These are phyloP conservation scores for Pulveroboletus sp. DNA, from an alignment of 768 basidiomycete species.

Conservation along the genomic window DNA sequence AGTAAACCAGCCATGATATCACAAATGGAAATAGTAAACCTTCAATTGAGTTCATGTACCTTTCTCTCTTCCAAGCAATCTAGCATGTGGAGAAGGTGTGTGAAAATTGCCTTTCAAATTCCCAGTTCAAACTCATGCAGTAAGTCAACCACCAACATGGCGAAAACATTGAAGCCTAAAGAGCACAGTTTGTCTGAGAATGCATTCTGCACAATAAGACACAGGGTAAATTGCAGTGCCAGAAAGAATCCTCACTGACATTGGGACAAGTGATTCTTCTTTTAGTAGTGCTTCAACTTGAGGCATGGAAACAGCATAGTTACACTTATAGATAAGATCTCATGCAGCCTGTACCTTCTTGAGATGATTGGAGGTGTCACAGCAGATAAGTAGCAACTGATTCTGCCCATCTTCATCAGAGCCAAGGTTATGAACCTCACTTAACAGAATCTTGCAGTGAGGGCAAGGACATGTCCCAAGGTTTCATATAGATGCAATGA, in stretches of 20 bases:
- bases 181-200: background rate
- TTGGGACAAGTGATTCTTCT: too few species aligned
- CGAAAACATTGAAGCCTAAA: background rate
- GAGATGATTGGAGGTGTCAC: too few species aligned
- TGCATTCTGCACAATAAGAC: background rate
- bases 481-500: too few species aligned
- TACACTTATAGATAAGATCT: background rate
- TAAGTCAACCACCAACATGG: background rate
- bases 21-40: background rate
- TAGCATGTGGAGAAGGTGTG: too few species aligned
- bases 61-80: background rate
- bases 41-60: background rate
- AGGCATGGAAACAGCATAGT: too few species aligned
- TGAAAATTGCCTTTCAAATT: too few species aligned
- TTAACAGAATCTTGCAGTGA: background rate
- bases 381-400: background rate
- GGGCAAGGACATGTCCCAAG: too few species aligned
- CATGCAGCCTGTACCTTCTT: background rate
- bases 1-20: too few species aligned
- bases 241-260: too few species aligned
- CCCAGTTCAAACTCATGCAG: too few species aligned
- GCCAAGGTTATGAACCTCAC: background rate
- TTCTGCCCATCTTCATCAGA: background rate
- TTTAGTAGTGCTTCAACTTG: too few species aligned
- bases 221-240: too few species aligned